A percentile compares a stretch with the other conserved stretches of the same genome.
These are phyloP conservation scores for Ophiostoma novo-ulmi DNA, from an alignment of 2,329 filamentous ascomycete genomes.

Conservation along the genomic window DNA sequence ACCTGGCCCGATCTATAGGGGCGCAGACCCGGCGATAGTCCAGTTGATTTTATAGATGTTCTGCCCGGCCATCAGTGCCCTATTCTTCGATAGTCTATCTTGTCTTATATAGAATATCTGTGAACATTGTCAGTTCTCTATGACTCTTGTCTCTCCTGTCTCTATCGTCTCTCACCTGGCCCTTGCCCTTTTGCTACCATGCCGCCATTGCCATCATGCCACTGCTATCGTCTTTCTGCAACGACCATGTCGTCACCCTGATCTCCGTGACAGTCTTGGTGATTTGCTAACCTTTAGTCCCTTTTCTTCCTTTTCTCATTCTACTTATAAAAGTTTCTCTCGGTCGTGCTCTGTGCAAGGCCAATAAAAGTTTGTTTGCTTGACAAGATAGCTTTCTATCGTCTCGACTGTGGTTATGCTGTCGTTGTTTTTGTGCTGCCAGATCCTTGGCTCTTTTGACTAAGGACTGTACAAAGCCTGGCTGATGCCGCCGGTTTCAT, in stretches of 20 bases:
- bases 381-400: not conserved
- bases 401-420: not conserved
- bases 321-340: not conserved
- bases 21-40: not conserved
- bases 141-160: not conserved
- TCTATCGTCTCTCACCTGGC: not conserved
- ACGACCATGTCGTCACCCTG: not conserved
- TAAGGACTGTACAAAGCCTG: not conserved
- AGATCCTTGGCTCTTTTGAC: not conserved
- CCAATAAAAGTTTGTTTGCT: not conserved
- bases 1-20: not conserved
- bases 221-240: not conserved
- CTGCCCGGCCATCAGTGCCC: not conserved
- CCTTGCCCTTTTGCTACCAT: not conserved
- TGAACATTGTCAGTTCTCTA: slow-evolving; percentile 10
- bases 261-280: not conserved
- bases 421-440: not conserved
- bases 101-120: slow-evolving; percentile 7
- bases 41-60: slow-evolving; percentile 5
- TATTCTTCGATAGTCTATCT: not conserved
- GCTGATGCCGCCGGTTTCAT: not conserved
- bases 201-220: not conserved
- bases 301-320: not conserved
- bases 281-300: not conserved
- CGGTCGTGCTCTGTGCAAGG: not conserved